Evolutionary conservation across 371 early-diverging fungal species (phyloP).

Genomic region (Mucor velutinosus): DNA sequence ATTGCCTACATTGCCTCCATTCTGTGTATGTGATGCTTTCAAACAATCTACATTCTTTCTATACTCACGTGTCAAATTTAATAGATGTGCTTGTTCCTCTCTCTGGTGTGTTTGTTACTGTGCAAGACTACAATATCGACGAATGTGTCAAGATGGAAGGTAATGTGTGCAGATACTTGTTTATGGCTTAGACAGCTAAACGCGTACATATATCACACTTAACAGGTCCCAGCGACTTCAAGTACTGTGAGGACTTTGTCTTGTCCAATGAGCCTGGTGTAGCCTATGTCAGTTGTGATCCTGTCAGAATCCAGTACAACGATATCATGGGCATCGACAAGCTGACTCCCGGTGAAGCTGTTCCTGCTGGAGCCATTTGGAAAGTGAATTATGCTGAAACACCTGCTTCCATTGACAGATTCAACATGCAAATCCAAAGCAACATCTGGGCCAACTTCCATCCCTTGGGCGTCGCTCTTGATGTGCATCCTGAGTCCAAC

Average conservation of each 20-base stretch:
- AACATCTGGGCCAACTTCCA: conserved; percentile 19
- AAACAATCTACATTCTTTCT: too few relatives aligned
- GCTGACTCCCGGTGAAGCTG: conserved; percentile 3
- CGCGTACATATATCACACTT: background rate
- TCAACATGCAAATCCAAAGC: conserved; percentile 3
- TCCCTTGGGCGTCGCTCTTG: conserved; percentile 27
- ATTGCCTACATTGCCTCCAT: conserved; percentile 10
- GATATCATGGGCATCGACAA: conserved; percentile 29
- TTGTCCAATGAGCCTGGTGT: conserved; percentile 25
- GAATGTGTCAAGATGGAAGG: conserved; percentile 23
- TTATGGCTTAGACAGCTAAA: background rate
- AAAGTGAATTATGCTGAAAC: conserved; percentile 31
- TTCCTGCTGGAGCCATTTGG: conserved; percentile 31
- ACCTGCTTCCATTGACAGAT: conserved; percentile 19
- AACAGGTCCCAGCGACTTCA: conserved; percentile 30
- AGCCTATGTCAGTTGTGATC: conserved; percentile 39
- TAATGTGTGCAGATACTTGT: background rate
- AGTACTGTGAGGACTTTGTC: conserved; percentile 38
- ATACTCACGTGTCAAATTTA: background rate
- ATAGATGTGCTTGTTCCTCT: conserved; percentile 9
- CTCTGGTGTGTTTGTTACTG: conserved; percentile 1
- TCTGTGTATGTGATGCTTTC: conserved; percentile 17
- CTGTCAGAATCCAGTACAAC: conserved; percentile 28
- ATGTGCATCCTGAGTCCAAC: conserved; percentile 13
- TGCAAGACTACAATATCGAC: conserved; percentile 16